Percentiles rank a stretch among this genome's conserved stretches.
Conservation (phyloP, 768 basidiomycete genomes). For the Mycena alexandri region DNA sequence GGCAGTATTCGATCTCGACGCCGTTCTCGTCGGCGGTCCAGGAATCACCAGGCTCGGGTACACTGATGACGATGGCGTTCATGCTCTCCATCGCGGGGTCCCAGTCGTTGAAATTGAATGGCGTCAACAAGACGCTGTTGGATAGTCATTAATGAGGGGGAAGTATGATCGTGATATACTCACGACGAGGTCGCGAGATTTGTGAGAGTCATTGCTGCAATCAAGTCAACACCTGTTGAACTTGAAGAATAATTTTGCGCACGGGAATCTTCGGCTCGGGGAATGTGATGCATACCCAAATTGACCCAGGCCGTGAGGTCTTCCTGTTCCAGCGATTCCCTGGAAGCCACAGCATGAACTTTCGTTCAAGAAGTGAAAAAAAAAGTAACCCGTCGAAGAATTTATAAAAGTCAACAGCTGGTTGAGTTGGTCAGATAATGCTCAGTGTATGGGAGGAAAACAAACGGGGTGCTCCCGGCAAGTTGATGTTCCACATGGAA, state of each 20-base stretch:
- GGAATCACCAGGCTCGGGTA: constrained; percentile 54
- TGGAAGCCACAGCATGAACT: not conserved
- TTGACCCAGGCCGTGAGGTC: constrained; percentile 79
- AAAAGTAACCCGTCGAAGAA: constrained; percentile 29
- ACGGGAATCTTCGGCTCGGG: constrained; percentile 73
- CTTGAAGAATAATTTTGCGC: not conserved
- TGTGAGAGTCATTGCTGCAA: constrained; percentile 63
- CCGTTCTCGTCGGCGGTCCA: constrained; percentile 66
- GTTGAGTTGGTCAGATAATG: not conserved
- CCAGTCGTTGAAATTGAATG: constrained; percentile 75
- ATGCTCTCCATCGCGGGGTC: constrained; percentile 71
- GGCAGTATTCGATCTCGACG: constrained; percentile 49
- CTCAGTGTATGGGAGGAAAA: not conserved
- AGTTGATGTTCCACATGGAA: constrained; percentile 72
- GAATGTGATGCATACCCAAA: constrained; percentile 76
- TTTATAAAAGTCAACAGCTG: constrained; percentile 65
- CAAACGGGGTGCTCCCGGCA: constrained; percentile 62
- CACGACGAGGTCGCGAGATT: constrained; percentile 68
- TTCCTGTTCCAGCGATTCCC: constrained; percentile 71
- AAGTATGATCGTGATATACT: constrained; percentile 22
- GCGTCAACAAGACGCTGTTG: constrained; percentile 67
- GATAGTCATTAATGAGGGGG: not conserved
- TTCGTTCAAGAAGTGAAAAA: not conserved
- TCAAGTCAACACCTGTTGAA: not conserved
- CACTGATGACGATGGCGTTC: constrained; percentile 64